Evolutionary conservation across 2,329 filamentous ascomycete genomes (phyloP).

Genomic region (Colletotrichum higginsianum): DNA sequence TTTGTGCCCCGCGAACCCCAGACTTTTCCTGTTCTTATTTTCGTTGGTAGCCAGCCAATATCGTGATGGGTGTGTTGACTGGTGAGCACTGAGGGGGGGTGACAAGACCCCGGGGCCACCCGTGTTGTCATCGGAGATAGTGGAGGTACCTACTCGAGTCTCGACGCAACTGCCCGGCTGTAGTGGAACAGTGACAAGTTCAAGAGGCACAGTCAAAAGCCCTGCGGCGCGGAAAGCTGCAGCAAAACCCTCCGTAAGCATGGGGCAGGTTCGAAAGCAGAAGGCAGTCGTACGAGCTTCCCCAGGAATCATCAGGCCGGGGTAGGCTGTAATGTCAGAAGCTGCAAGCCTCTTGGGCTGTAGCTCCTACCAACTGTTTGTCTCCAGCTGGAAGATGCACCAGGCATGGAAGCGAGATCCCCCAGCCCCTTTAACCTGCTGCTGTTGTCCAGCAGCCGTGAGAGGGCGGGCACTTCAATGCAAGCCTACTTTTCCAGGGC

Average conservation of each 20-base stretch:
- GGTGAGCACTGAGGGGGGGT: background rate
- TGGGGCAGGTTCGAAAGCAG: conserved; percentile 27
- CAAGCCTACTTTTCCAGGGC: conserved; percentile 29
- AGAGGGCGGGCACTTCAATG: conserved; percentile 12
- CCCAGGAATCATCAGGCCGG: conserved; percentile 11
- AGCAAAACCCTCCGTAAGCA: background rate
- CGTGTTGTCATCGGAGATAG: background rate
- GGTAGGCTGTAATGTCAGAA: background rate
- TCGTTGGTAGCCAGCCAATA: background rate
- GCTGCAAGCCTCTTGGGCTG: too few species aligned
- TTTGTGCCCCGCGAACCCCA: conserved; percentile 33
- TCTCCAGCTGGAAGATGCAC: conserved; percentile 20
- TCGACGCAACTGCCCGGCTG: conserved; percentile 13
- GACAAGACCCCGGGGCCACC: too few species aligned
- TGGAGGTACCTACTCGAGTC: background rate
- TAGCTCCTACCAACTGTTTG: background rate
- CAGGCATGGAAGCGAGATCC: conserved; percentile 34
- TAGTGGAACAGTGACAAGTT: conserved; percentile 7
- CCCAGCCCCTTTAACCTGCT: conserved; percentile 24
- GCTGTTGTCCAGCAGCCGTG: conserved; percentile 16
- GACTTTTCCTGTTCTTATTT: conserved; percentile 8
- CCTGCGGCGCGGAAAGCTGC: conserved; percentile 17
- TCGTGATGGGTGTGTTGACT: conserved; percentile 9
- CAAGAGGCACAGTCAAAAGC: background rate
- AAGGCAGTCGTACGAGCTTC: conserved; percentile 37